These are phyloP conservation scores for Sugiyamaella neomexicana DNA, from an alignment of 1,139 yeast genomes.

Conservation along the genomic window DNA sequence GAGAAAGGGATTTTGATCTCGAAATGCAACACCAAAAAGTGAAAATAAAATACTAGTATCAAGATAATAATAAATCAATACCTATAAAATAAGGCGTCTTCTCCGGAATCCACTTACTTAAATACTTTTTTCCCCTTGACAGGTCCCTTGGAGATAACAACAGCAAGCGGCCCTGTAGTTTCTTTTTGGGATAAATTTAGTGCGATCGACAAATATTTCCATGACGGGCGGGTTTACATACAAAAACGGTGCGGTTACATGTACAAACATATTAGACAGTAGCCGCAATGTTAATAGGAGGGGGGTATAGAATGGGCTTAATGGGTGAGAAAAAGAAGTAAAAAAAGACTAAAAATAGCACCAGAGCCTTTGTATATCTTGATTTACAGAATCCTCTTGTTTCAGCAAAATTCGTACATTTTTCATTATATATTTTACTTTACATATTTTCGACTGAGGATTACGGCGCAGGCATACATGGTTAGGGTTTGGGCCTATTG, in stretches of 20 bases:
- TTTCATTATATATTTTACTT: conserved; percentile 2
- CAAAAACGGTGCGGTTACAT: conserved; percentile 7
- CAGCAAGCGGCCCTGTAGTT: conserved; percentile 7
- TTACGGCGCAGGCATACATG: neutral
- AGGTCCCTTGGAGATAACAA: conserved; percentile 4
- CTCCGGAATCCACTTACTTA: neutral
- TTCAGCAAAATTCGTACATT: conserved; percentile 2
- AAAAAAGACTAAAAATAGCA: too few relatives aligned
- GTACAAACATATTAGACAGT: conserved; percentile 4
- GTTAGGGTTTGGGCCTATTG: conserved; percentile 5
- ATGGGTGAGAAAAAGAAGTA: neutral
- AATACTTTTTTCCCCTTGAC: conserved; percentile 1
- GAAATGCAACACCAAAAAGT: neutral
- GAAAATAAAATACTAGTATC: neutral
- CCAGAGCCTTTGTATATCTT: too few relatives aligned
- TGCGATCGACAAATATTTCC: neutral
- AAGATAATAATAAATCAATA: neutral
- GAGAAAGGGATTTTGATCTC: too few relatives aligned
- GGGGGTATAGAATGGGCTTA: neutral
- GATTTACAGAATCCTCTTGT: neutral
- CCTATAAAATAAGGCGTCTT: neutral
- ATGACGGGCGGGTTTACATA: conserved; percentile 8
- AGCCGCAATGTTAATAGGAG: neutral
- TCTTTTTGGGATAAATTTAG: conserved; percentile 13
- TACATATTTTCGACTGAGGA: neutral